Evolutionary conservation across 441 rosid genomes (phyloP).

Genomic region (Sinapis alba): DNA sequence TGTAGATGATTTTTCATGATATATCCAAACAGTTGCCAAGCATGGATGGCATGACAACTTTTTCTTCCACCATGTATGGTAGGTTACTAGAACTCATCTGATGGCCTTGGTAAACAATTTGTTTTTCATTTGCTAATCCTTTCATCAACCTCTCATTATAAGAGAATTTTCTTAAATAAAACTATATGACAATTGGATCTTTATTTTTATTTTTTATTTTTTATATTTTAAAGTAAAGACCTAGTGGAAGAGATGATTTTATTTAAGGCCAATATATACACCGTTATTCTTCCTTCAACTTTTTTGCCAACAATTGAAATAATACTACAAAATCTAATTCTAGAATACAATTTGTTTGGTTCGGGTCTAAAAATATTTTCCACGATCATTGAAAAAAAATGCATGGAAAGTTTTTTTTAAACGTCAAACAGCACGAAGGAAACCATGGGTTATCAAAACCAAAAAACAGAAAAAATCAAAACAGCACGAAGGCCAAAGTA

Average conservation of each 20-base stretch:
- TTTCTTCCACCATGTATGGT: not conserved
- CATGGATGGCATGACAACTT: not conserved
- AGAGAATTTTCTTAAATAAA: not conserved
- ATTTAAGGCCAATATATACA: not conserved
- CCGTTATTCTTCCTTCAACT: not conserved
- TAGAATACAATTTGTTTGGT: not conserved
- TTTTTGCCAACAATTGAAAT: not conserved
- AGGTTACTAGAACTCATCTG: not conserved
- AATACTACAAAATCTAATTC: not conserved
- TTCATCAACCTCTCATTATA: not conserved
- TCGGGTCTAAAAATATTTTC: not conserved
- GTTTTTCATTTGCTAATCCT: not conserved
- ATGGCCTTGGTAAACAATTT: not conserved
- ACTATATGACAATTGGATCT: not conserved
- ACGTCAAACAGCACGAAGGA: too few relatives aligned
- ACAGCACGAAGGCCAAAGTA: too few relatives aligned
- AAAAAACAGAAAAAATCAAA: too few relatives aligned
- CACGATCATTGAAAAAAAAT: not conserved
- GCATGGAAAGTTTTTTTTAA: not conserved
- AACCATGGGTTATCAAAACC: too few relatives aligned
- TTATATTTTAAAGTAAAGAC: too few relatives aligned
- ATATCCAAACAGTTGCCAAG: too few relatives aligned
- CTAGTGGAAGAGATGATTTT: not conserved
- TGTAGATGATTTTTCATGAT: too few relatives aligned
- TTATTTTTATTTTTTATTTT: too few relatives aligned